Conservation (phyloP, 495 filamentous ascomycete genomes). For the Hyaloscypha finlandica region DNA sequence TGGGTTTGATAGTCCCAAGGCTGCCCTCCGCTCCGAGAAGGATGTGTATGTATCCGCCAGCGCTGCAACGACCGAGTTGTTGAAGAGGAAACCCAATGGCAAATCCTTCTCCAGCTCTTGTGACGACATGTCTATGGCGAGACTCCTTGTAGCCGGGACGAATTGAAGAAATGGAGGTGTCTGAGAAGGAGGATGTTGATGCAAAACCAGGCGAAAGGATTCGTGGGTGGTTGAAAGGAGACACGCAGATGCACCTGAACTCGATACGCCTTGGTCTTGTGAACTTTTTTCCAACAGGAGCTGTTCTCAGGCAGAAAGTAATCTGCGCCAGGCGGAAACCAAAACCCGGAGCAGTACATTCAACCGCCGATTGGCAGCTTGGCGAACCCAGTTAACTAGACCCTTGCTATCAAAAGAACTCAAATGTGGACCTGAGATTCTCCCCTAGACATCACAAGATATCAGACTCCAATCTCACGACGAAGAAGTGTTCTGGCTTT, state of each 20-base stretch:
- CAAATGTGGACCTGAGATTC: neutral
- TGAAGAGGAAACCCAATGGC: conserved; percentile 65
- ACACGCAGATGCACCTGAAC: conserved; percentile 16
- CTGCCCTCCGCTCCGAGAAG: conserved; percentile 82
- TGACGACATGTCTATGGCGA: conserved; percentile 26
- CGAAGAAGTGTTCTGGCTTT: neutral
- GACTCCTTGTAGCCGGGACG: neutral
- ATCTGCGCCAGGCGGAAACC: neutral
- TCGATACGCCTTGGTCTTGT: neutral
- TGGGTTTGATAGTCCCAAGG: conserved; percentile 87
- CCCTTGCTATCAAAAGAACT: conserved; percentile 3
- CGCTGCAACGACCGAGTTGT: conserved; percentile 69
- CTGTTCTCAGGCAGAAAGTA: conserved; percentile 4
- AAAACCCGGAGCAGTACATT: too few relatives aligned
- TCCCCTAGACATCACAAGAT: neutral
- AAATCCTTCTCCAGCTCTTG: conserved; percentile 44
- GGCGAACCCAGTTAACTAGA: neutral
- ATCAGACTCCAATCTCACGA: neutral
- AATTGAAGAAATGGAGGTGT: neutral
- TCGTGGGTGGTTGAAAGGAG: neutral
- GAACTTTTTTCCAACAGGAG: conserved; percentile 20
- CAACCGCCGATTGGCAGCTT: neutral
- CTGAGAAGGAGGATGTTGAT: neutral
- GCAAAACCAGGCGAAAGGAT: neutral
- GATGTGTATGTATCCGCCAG: conserved; percentile 76